Evolutionary conservation across 148 eudicot genomes (phyloP).

Genomic region (Persicaria tinctoria): DNA sequence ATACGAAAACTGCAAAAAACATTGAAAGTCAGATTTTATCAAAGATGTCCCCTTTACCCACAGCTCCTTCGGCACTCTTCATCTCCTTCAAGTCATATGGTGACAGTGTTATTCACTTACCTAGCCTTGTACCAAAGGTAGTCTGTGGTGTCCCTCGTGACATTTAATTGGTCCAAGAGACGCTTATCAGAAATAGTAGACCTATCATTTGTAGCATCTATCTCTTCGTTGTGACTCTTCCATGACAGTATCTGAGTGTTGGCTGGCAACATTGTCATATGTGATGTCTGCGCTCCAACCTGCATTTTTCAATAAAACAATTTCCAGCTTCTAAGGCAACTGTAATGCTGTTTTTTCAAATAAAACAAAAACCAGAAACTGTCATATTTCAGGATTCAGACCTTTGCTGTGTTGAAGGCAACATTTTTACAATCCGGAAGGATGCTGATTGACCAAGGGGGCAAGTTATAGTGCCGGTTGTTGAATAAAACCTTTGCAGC

Average conservation of each 20-base stretch:
- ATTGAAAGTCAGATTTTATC: not conserved
- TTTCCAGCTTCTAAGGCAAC: not conserved
- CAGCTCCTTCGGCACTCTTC: not conserved
- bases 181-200: slow-evolving; percentile 48
- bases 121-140: slow-evolving; percentile 93
- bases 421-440: slow-evolving; percentile 90
- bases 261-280: slow-evolving; percentile 64
- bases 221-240: slow-evolving; percentile 77
- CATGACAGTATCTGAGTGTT: slow-evolving; percentile 46
- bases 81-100: not conserved
- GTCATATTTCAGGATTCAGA: slow-evolving; percentile 23
- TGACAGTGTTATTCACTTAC: slow-evolving; percentile 25
- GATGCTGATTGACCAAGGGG: slow-evolving; percentile 98
- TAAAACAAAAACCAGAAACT: not conserved
- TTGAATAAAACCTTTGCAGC: slow-evolving; percentile 64
- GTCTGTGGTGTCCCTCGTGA: slow-evolving; percentile 83
- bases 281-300: slow-evolving; percentile 88
- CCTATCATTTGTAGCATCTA: slow-evolving; percentile 40
- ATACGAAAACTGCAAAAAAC: slow-evolving; percentile 52
- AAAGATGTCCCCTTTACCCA: not conserved
- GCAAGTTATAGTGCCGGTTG: slow-evolving; percentile 70
- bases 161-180: slow-evolving; percentile 82
- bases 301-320: slow-evolving; percentile 16
- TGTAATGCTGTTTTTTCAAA: not conserved
- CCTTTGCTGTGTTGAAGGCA: slow-evolving; percentile 90